Evolutionary conservation across 352 stramenopile species (phyloP).

Genomic region (Pythium grandisporangium): DNA sequence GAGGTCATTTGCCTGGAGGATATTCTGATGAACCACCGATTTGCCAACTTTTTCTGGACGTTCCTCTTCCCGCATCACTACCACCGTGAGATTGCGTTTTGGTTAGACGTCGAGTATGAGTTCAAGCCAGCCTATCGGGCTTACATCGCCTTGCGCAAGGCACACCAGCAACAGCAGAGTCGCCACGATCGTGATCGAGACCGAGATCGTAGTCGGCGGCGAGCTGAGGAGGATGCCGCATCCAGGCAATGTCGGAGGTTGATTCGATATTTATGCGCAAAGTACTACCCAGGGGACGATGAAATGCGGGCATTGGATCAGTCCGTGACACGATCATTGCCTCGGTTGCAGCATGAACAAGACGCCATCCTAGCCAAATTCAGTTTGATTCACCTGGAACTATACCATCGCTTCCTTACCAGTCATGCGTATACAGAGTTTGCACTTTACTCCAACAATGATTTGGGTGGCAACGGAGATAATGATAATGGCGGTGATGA

Average conservation of each 20-base stretch:
- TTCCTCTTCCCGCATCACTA: slow-evolving; percentile 86
- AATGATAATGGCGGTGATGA: too few species aligned
- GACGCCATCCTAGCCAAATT: slow-evolving; percentile 80
- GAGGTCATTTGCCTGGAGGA: slow-evolving; percentile 79
- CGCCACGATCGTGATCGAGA: too few species aligned
- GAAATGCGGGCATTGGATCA: slow-evolving; percentile 67
- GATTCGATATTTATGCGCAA: slow-evolving; percentile 79
- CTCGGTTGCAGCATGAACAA: slow-evolving; percentile 66
- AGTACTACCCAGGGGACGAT: slow-evolving; percentile 71
- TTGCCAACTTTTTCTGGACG: slow-evolving; percentile 86
- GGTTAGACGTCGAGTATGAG: slow-evolving; percentile 82
- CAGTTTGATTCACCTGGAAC: slow-evolving; percentile 74
- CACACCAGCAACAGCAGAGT: too few species aligned
- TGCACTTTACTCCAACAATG: slow-evolving; percentile 59
- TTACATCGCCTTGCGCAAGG: slow-evolving; percentile 61
- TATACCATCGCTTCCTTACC: slow-evolving; percentile 81
- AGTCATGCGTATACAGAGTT: slow-evolving; percentile 81
- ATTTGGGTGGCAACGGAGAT: too few species aligned
- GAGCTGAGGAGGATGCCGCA: slow-evolving; percentile 50
- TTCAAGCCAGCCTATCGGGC: slow-evolving; percentile 76
- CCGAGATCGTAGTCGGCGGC: slow-evolving; percentile 19
- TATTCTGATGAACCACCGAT: slow-evolving; percentile 83
- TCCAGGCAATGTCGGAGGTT: slow-evolving; percentile 56
- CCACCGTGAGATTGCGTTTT: slow-evolving; percentile 77
- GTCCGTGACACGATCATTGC: slow-evolving; percentile 55